Percentiles rank a stretch among this genome's conserved stretches.
These are phyloP conservation scores for Blastobotrys petasosporus DNA, from an alignment of 1,139 yeast species.

Conservation along the genomic window DNA sequence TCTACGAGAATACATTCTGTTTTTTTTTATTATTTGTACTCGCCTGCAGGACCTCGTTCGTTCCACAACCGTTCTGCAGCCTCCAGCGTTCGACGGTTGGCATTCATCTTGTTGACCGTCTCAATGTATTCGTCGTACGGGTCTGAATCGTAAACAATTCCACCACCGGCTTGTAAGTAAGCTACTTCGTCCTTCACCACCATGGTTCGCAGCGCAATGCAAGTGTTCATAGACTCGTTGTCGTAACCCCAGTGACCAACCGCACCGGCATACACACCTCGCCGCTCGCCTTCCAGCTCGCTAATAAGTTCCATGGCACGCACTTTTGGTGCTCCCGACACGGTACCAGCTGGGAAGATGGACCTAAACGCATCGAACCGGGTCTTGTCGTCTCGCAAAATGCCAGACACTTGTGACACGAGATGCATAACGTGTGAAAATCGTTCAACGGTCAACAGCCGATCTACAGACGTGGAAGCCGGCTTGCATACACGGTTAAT, in stretches of 20 bases:
- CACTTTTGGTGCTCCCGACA: slow-evolving; percentile 96
- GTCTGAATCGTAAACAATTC: slow-evolving; percentile 92
- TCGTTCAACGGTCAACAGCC: slow-evolving; percentile 81
- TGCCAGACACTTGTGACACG: slow-evolving; percentile 92
- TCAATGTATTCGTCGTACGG: slow-evolving; percentile 93
- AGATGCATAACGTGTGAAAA: slow-evolving; percentile 97
- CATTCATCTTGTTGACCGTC: slow-evolving; percentile 95
- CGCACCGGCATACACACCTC: slow-evolving; percentile 98
- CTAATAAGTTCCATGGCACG: slow-evolving; percentile 92
- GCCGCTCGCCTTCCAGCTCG: slow-evolving; percentile 80
- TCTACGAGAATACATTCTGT: not conserved
- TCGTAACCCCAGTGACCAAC: slow-evolving; percentile 99
- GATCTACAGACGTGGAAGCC: slow-evolving; percentile 72
- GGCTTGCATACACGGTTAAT: slow-evolving; percentile 94
- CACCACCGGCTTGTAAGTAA: slow-evolving; percentile 97
- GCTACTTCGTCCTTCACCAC: slow-evolving; percentile 86
- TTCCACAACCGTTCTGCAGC: slow-evolving; percentile 82
- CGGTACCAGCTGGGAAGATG: slow-evolving; percentile 98
- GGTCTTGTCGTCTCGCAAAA: slow-evolving; percentile 71
- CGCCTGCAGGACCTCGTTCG: slow-evolving; percentile 1
- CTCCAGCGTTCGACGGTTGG: slow-evolving; percentile 80
- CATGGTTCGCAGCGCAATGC: slow-evolving; percentile 96
- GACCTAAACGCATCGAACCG: slow-evolving; percentile 96
- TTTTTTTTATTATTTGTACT: not conserved
- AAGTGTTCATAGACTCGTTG: slow-evolving; percentile 88